These are phyloP conservation scores for Thalassiosira mediterranea DNA, from an alignment of 352 stramenopile species.

Conservation along the genomic window DNA sequence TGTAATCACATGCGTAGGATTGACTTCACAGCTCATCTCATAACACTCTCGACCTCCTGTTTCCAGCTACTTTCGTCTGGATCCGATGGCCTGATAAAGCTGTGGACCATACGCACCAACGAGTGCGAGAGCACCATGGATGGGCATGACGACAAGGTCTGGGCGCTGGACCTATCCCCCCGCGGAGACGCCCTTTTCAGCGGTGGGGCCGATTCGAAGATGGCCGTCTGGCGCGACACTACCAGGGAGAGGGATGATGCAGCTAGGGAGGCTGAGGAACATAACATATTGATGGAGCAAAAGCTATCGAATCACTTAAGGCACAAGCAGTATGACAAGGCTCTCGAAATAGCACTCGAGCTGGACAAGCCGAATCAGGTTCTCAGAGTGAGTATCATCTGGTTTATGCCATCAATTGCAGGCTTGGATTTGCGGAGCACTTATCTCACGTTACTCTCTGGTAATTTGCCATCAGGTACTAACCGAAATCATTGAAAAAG, in stretches of 20 bases:
- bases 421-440: too few relatives aligned
- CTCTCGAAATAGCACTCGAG: conserved; percentile 88
- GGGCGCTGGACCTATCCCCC: conserved; percentile 90
- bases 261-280: conserved; percentile 87
- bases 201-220: conserved; percentile 92
- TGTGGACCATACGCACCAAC: conserved; percentile 98
- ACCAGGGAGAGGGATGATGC: conserved; percentile 90
- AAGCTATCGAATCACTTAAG: conserved; percentile 93
- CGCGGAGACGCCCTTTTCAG: conserved; percentile 91
- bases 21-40: too few relatives aligned
- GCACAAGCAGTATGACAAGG: conserved; percentile 88
- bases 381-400: conserved; percentile 88
- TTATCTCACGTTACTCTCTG: too few relatives aligned
- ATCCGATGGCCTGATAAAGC: conserved; percentile 95
- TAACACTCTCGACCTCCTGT: too few relatives aligned
- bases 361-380: conserved; percentile 92
- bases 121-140: conserved; percentile 97
- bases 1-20: too few relatives aligned
- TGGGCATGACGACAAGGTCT: conserved; percentile 96
- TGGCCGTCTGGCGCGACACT: conserved; percentile 94
- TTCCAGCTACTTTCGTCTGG: conserved; percentile 91
- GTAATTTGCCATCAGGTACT: conserved; percentile 74
- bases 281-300: conserved; percentile 94
- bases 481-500: conserved; percentile 76
- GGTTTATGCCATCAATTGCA: too few relatives aligned